Base-by-base conservation (phyloP, 2,329 filamentous ascomycete species). In the Penicillium sp. region DNA sequence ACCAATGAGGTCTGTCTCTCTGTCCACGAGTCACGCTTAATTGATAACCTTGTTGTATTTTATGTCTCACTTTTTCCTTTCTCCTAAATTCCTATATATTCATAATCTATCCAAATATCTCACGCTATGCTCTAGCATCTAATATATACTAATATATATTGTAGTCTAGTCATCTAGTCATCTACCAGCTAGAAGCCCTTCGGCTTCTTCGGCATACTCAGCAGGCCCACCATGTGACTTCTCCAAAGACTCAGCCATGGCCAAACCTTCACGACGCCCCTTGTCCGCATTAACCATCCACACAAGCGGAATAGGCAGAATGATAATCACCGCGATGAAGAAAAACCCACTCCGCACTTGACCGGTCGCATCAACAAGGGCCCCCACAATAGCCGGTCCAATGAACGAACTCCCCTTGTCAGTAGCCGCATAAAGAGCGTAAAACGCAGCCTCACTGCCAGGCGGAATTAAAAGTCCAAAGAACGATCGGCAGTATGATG, bases 341-440 rank as follows among this genome's bases (percentile, higher is more conserved):
- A 90, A 93, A 71, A 97, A 97, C 0, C 92, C 91, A 16, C 87
- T 87, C 19, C 89, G 82, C 48, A 92, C 91, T 64, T 87, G 85
- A 1, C 88, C 89, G 0, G 86, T 87, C 48, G 78, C 84, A 72
- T 96, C 91, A 25, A 93, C 93, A 58, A 97, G 93, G 29, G 86
- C 84, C 0, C 92, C 92, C 0, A 97, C 92, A 65, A 97, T 91
- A 0, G 91, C 89, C 0, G 92, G 92, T 0, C 92, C 92, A 70
- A 97, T 95, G 1, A 96, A 83, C 66, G 89, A 93, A 39, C 88
- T 92, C 0, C 92, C 92, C 74, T 97, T 97, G 72, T 97, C 92
- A 0, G 92, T 97, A 57, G 96, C 95, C 23, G 92, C 92, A 69
- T 96, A 97, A 3, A 97, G 79, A 0, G 92, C 92, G 71, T 94